Conservation (phyloP, 768 basidiomycete genomes). For the Myochromella boudieri region DNA sequence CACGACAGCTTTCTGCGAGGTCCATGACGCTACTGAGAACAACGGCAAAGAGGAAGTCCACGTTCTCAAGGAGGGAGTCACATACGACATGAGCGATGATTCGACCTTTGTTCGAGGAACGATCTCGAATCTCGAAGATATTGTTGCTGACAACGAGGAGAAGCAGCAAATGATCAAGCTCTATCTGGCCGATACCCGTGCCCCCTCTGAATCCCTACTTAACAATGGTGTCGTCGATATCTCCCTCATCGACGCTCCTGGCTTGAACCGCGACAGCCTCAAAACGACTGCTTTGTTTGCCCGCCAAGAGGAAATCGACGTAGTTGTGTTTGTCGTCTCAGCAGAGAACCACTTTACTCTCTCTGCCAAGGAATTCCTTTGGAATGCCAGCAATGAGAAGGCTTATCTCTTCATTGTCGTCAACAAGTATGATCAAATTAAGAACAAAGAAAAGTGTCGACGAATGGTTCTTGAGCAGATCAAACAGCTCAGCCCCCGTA, state of each 20-base stretch:
- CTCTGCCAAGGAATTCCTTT: conserved; percentile 92
- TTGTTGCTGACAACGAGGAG: conserved; percentile 75
- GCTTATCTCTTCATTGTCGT: conserved; percentile 98
- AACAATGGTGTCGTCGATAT: conserved; percentile 97
- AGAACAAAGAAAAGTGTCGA: conserved; percentile 91
- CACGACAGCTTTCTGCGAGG: conserved; percentile 96
- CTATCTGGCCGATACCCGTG: conserved; percentile 81
- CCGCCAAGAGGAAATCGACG: conserved; percentile 97
- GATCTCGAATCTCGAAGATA: conserved; percentile 72
- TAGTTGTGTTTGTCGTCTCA: conserved; percentile 96
- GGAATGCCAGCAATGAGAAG: conserved; percentile 93
- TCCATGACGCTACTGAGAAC: conserved; percentile 86
- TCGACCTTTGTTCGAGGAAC: conserved; percentile 72
- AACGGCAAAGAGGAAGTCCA: conserved; percentile 83
- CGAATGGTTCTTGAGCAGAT: conserved; percentile 91
- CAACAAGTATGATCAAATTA: conserved; percentile 96
- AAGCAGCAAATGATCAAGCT: conserved; percentile 80
- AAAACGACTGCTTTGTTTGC: conserved; percentile 96
- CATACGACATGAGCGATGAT: conserved; percentile 70
- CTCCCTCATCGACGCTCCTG: conserved; percentile 97
- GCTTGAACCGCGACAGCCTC: conserved; percentile 91
- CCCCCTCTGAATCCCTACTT: conserved; percentile 79
- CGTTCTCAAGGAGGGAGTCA: conserved; percentile 63
- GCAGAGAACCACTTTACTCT: conserved; percentile 99
- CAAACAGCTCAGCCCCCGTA: conserved; percentile 87